Evolutionary conservation across 768 basidiomycete species (phyloP).

Genomic region (Hebeloma cylindrosporum): DNA sequence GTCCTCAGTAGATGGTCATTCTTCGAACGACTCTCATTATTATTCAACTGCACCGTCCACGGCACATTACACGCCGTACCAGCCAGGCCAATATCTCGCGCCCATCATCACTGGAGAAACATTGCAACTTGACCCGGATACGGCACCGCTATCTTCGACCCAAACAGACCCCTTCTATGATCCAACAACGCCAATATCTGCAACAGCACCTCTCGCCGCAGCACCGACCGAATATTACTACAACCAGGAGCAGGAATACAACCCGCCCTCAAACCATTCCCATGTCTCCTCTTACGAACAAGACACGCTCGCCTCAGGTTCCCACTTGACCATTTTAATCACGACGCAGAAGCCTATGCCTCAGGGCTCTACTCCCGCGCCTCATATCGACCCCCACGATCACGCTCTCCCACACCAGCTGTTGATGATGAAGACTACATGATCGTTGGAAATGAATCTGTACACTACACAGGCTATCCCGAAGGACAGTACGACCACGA

Average conservation of each 20-base stretch:
- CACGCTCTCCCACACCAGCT: conserved; percentile 76
- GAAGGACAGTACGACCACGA: conserved; percentile 28
- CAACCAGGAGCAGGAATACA: conserved; percentile 38
- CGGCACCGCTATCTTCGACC: conserved; percentile 13
- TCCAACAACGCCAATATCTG: conserved; percentile 25
- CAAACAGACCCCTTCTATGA: conserved; percentile 32
- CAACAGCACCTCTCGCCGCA: conserved; percentile 14
- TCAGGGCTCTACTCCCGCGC: conserved; percentile 57
- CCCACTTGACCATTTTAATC: conserved; percentile 57
- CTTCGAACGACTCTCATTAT: conserved; percentile 15
- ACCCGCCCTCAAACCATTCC: conserved; percentile 32
- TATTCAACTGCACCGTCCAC: conserved; percentile 13
- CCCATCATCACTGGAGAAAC: conserved; percentile 70
- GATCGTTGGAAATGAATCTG: conserved; percentile 53
- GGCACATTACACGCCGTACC: conserved; percentile 45
- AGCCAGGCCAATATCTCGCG: conserved; percentile 59
- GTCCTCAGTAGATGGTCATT: conserved; percentile 20
- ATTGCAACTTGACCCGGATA: conserved; percentile 43
- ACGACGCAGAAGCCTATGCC: conserved; percentile 69
- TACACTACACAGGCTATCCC: conserved; percentile 52
- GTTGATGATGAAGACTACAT: conserved; percentile 73
- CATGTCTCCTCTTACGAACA: conserved; percentile 33
- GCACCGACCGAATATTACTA: conserved; percentile 31
- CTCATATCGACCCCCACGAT: conserved; percentile 53
- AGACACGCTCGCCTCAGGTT: conserved; percentile 34